These are phyloP conservation scores for Tremella fuciformis DNA, from an alignment of 768 basidiomycete genomes.

Conservation along the genomic window DNA sequence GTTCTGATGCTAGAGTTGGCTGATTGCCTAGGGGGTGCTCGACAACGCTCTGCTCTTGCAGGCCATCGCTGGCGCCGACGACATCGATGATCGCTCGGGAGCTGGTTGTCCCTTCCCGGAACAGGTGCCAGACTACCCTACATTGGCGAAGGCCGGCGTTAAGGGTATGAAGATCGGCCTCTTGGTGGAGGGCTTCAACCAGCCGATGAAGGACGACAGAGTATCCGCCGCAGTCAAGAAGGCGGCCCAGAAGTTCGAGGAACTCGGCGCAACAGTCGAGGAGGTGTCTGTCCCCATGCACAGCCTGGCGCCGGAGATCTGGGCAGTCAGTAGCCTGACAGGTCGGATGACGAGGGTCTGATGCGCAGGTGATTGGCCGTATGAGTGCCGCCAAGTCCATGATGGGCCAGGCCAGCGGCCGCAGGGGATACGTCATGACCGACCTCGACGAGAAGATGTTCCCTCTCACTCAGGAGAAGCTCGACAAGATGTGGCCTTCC, in stretches of 20 bases:
- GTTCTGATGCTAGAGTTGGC: background rate
- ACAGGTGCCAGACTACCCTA: constrained; percentile 51
- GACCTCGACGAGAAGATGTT: constrained; percentile 47
- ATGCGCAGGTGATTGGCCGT: constrained; percentile 26
- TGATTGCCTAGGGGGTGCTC: constrained; percentile 47
- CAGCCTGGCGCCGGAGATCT: constrained; percentile 25
- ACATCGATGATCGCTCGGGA: constrained; percentile 55
- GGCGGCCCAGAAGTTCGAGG: constrained; percentile 52
- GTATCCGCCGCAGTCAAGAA: constrained; percentile 52
- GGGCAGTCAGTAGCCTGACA: constrained; percentile 23
- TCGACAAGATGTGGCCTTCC: constrained; percentile 45
- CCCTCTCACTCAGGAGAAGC: constrained; percentile 53
- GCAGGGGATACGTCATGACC: constrained; percentile 51
- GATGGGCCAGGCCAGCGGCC: constrained; percentile 33
- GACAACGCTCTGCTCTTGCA: constrained; percentile 55
- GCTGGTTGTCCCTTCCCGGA: constrained; percentile 52
- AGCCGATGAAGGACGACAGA: constrained; percentile 52
- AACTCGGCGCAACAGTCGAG: constrained; percentile 55
- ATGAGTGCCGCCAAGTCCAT: constrained; percentile 26
- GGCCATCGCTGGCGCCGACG: constrained; percentile 57
- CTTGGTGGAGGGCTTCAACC: constrained; percentile 54
- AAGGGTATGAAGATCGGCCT: constrained; percentile 55
- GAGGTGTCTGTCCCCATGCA: constrained; percentile 56
- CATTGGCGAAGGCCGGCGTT: constrained; percentile 30
- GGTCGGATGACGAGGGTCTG: background rate